A percentile compares a stretch with the other conserved stretches of the same genome.
Conservation (phyloP, 768 basidiomycete genomes). For the Termitomyces sp. region DNA sequence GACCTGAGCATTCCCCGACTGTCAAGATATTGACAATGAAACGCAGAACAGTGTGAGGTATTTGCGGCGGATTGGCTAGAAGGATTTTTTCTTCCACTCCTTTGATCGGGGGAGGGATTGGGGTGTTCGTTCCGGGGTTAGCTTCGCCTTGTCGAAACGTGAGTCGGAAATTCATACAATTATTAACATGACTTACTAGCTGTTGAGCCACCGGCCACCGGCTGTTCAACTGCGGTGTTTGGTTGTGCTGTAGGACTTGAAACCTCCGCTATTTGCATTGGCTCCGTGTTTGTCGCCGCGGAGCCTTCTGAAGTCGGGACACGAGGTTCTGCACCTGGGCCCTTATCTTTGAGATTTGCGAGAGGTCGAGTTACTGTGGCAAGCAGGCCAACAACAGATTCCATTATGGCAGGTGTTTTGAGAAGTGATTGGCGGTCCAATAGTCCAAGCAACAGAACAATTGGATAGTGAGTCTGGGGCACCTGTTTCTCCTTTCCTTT, state of each 20-base stretch:
- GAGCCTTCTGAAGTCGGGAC: slow-evolving; percentile 12
- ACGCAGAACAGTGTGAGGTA: slow-evolving; percentile 79
- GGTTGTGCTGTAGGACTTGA: not conserved
- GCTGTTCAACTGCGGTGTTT: not conserved
- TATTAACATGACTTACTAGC: slow-evolving; percentile 1
- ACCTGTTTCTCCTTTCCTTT: slow-evolving; percentile 91
- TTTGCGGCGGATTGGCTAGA: slow-evolving; percentile 71
- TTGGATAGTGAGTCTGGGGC: slow-evolving; percentile 81
- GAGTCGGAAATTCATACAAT: not conserved
- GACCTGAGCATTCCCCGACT: slow-evolving; percentile 92
- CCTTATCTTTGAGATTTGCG: slow-evolving; percentile 52
- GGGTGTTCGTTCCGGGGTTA: not conserved
- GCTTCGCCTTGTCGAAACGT: slow-evolving; percentile 3
- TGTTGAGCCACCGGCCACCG: not conserved
- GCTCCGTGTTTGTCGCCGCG: not conserved
- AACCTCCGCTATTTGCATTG: slow-evolving; percentile 5
- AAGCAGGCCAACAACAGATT: slow-evolving; percentile 83
- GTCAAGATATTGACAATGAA: slow-evolving; percentile 96
- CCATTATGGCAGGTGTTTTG: slow-evolving; percentile 86
- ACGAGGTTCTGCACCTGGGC: slow-evolving; percentile 15
- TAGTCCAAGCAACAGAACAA: slow-evolving; percentile 82
- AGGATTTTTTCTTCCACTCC: slow-evolving; percentile 43
- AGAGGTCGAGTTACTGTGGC: slow-evolving; percentile 87
- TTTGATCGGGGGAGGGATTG: slow-evolving; percentile 22
- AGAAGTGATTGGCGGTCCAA: slow-evolving; percentile 84